Percentiles rank a stretch among this genome's conserved stretches.
Evolutionary conservation across 176 grass and related monocot genomes (phyloP).

Genomic region (Thinopyrum elongatum): DNA sequence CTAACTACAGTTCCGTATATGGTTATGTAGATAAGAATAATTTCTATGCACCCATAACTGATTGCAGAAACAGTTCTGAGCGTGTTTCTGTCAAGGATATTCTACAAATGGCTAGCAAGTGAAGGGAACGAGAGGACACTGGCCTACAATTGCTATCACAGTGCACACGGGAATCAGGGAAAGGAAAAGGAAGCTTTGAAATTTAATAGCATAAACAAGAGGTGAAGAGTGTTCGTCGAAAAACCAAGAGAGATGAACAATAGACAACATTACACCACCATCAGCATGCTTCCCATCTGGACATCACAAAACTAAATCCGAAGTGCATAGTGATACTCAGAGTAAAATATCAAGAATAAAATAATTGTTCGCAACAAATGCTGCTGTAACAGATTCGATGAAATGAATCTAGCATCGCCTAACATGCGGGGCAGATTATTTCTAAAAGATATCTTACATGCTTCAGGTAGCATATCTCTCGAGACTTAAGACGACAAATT

Average conservation of each 20-base stretch:
- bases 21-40: background rate
- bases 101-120: background rate
- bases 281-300: background rate
- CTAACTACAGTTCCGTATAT: background rate
- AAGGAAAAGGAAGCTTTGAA: background rate
- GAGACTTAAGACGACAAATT: background rate
- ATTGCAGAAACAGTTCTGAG: constrained; percentile 4
- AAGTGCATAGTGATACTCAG: background rate
- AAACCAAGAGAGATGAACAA: background rate
- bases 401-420: constrained; percentile 21
- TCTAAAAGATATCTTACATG: no score
- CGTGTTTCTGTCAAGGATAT: background rate
- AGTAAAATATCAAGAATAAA: constrained; percentile 30
- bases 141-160: background rate
- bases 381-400: constrained; percentile 9
- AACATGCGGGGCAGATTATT: no score
- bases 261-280: constrained; percentile 11
- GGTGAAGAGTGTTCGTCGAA: background rate
- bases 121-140: background rate
- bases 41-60: background rate
- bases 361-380: constrained; percentile 15
- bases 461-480: no score
- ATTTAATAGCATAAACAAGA: constrained; percentile 7
- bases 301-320: background rate
- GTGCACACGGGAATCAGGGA: background rate